A percentile compares a stretch with the other conserved stretches of the same genome.
These are phyloP conservation scores for Alternaria arborescens DNA, from an alignment of 2,329 filamentous ascomycete species.

Conservation along the genomic window DNA sequence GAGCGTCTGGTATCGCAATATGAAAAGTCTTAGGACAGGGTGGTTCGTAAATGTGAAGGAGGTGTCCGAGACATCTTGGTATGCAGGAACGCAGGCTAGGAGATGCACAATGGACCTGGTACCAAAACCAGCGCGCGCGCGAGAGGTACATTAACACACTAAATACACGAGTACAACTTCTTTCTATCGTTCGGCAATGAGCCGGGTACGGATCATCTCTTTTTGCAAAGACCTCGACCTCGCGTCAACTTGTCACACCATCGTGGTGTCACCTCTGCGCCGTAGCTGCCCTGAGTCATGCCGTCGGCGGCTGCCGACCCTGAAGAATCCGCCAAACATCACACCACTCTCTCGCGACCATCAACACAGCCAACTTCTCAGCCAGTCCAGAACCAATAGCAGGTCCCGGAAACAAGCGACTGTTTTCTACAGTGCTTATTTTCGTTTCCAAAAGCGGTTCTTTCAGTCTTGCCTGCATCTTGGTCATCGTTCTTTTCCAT, in stretches of 20 bases:
- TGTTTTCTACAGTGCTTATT: neutral
- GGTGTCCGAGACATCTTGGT: neutral
- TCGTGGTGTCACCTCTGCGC: conserved; percentile 1
- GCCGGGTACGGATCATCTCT: neutral
- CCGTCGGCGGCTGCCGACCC: conserved; percentile 32
- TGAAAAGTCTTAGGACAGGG: neutral
- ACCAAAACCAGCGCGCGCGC: neutral
- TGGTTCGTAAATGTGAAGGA: neutral
- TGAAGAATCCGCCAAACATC: conserved; percentile 17
- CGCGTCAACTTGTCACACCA: conserved; percentile 11
- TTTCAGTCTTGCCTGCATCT: conserved; percentile 2
- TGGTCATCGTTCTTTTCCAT: neutral
- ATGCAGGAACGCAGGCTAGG: neutral
- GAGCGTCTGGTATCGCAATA: no score
- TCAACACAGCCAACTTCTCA: neutral
- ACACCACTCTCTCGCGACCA: conserved; percentile 38
- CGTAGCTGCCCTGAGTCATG: conserved; percentile 14
- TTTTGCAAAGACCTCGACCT: neutral
- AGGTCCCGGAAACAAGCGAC: conserved; percentile 14
- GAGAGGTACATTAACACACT: neutral
- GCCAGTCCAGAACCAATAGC: neutral
- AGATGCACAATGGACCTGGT: neutral
- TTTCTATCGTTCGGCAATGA: neutral
- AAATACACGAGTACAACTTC: neutral
- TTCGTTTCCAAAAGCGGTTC: neutral